phyloP scores from a whole-genome alignment of 257 asterid genomes.

The Galeopsis tetrahit region DNA sequence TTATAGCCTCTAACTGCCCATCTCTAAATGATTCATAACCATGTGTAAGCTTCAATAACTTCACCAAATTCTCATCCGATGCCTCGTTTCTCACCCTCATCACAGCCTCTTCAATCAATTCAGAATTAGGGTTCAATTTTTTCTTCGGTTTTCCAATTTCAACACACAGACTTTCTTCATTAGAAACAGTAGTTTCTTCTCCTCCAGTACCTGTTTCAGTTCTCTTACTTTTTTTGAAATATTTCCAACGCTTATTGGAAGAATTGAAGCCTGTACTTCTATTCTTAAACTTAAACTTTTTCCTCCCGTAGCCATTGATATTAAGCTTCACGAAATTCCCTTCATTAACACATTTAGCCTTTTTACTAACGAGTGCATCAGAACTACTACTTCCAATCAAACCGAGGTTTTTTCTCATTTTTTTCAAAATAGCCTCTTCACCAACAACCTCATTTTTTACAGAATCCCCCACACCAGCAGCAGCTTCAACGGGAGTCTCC shows the following conservation, averaged over 20 bases:
- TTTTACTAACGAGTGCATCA: conserved; percentile 42
- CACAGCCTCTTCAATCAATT: conserved; percentile 66
- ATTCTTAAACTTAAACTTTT: conserved; percentile 62
- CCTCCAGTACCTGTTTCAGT: conserved; percentile 38
- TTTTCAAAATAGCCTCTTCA: conserved; percentile 29
- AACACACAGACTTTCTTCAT: conserved; percentile 65
- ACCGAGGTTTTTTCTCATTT: conserved; percentile 51
- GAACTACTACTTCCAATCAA: conserved; percentile 52
- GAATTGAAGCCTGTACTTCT: conserved; percentile 50
- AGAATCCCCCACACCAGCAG: conserved; percentile 28
- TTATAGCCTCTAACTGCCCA: conserved; percentile 90
- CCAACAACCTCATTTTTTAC: conserved; percentile 32
- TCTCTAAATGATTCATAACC: conserved; percentile 81
- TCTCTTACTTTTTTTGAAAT: conserved; percentile 45
- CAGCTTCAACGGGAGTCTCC: conserved; percentile 27
- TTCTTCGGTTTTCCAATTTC: conserved; percentile 46
- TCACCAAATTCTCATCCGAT: conserved; percentile 71
- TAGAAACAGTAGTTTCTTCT: conserved; percentile 46
- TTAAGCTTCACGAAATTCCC: conserved; percentile 97
- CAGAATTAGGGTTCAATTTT: conserved; percentile 37
- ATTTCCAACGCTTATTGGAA: conserved; percentile 49
- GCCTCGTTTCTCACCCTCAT: conserved; percentile 68
- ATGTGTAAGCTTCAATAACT: conserved; percentile 72
- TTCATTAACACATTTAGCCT: conserved; percentile 56
- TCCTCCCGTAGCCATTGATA: conserved; percentile 88